Conservation (phyloP, 306 rosid genomes). For the Cucurbita pepo region DNA sequence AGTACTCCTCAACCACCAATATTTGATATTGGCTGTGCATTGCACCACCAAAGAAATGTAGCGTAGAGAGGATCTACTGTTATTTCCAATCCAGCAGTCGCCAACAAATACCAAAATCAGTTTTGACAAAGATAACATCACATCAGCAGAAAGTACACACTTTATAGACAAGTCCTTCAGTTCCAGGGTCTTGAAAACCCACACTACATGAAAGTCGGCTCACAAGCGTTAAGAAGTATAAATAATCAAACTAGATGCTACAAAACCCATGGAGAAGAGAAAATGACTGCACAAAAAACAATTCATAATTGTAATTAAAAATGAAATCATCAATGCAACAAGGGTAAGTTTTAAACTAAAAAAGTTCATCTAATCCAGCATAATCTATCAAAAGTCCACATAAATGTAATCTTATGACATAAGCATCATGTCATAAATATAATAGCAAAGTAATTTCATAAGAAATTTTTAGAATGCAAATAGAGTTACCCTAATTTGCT, state of each 20-base stretch:
- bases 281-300: neutral
- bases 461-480: neutral
- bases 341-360: neutral
- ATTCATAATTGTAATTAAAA: too few species aligned
- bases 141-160: too few species aligned
- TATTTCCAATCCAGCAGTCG: neutral
- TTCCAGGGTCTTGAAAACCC: too few species aligned
- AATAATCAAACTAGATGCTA: too few species aligned
- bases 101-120: too few species aligned
- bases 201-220: too few species aligned
- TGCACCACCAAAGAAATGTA: neutral
- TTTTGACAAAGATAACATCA: too few species aligned
- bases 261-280: neutral
- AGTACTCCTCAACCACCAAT: neutral
- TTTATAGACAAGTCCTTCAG: too few species aligned
- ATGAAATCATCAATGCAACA: too few species aligned
- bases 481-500: conserved; percentile 65
- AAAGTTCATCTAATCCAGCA: neutral
- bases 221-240: neutral
- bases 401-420: neutral
- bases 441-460: neutral
- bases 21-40: neutral
- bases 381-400: neutral
- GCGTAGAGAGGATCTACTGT: neutral
- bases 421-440: neutral